Conservation (phyloP, 2,329 filamentous ascomycete species). For the Pseudonectria buxi region DNA sequence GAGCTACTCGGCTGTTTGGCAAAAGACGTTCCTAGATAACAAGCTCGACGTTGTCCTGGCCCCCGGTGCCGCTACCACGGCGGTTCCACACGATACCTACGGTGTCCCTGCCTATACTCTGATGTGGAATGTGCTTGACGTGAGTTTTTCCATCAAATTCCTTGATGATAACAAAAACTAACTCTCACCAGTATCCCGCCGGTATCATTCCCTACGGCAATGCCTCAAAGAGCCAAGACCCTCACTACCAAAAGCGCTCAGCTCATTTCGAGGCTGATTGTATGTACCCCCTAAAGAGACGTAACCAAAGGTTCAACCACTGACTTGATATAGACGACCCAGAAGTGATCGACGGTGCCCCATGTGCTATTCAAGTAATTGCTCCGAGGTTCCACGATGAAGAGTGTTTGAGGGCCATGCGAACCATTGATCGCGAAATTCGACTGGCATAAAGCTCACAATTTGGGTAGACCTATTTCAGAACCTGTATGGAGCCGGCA, state of each 20-base stretch:
- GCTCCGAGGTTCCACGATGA: conserved; percentile 15
- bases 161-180: accelerated
- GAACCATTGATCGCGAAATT: conserved; percentile 10
- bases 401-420: conserved; percentile 16
- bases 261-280: conserved; percentile 16
- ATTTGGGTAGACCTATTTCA: not conserved
- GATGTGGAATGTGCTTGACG: conserved; percentile 19
- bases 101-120: conserved; percentile 15
- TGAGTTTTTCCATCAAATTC: not conserved
- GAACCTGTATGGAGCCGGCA: no score
- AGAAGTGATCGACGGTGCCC: conserved; percentile 11
- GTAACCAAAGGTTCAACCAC: accelerated
- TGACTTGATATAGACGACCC: conserved; percentile 8
- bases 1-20: conserved; percentile 10
- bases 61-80: conserved; percentile 10
- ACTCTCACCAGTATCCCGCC: conserved; percentile 11
- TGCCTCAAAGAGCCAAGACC: conserved; percentile 10
- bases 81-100: conserved; percentile 16
- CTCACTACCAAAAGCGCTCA: conserved; percentile 4
- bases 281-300: not conserved
- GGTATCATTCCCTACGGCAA: conserved; percentile 15
- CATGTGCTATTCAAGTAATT: conserved; percentile 12
- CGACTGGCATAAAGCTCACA: conserved; percentile 1
- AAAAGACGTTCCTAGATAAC: conserved; percentile 9
- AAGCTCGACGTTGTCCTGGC: conserved; percentile 13